Conservation (phyloP, 306 rosid genomes). For the Malus sylvestris region DNA sequence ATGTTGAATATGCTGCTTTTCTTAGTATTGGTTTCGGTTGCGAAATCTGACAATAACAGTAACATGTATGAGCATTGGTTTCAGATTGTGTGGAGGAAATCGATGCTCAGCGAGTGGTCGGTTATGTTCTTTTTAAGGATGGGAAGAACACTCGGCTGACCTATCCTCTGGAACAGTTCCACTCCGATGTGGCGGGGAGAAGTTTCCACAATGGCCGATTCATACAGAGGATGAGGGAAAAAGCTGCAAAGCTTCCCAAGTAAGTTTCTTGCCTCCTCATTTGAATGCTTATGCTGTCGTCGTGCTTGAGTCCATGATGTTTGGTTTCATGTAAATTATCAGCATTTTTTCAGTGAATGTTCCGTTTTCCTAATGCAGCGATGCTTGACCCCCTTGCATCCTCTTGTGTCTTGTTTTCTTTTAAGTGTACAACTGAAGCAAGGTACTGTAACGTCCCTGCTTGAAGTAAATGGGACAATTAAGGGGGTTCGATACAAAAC, state of each 20-base stretch:
- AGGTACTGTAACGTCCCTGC: constrained; percentile 54
- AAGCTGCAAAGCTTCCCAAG: constrained; percentile 48
- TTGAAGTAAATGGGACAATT: constrained; percentile 45
- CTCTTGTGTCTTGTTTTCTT: background rate
- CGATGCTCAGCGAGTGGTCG: constrained; percentile 57
- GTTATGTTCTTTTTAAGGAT: constrained; percentile 64
- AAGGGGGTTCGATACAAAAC: constrained; percentile 60
- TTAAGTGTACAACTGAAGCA: constrained; percentile 50
- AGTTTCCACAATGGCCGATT: constrained; percentile 78
- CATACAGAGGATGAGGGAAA: constrained; percentile 58
- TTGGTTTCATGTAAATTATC: background rate
- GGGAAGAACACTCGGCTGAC: constrained; percentile 37
- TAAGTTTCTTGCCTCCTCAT: constrained; percentile 11
- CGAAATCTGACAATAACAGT: background rate
- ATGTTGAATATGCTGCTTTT: background rate
- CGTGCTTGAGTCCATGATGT: background rate
- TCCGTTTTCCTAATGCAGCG: background rate
- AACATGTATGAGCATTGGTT: background rate
- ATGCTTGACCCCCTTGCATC: background rate
- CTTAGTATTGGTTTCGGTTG: constrained; percentile 6
- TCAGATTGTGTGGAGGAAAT: constrained; percentile 63
- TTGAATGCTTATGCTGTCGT: background rate
- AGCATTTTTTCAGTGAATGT: background rate
- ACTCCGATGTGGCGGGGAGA: constrained; percentile 51
- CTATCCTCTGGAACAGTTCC: constrained; percentile 52